phyloP scores from a whole-genome alignment of 2,329 filamentous ascomycete genomes.

The Aspergillus candidus region DNA sequence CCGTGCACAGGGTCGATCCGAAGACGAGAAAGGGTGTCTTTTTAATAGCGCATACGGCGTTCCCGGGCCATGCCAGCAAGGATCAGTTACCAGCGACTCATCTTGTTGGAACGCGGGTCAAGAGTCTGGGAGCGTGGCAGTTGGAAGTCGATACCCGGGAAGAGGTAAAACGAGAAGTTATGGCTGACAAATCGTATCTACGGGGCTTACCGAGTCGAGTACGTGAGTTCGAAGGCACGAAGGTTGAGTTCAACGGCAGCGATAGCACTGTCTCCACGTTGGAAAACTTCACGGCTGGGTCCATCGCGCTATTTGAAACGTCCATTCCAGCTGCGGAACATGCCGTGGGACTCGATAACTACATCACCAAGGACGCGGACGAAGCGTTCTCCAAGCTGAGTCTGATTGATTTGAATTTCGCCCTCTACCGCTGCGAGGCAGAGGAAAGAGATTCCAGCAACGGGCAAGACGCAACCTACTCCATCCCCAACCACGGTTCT shows the following conservation, averaged over 20 bases:
- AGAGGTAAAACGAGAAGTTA: slow-evolving; percentile 58
- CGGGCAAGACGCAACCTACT: slow-evolving; percentile 80
- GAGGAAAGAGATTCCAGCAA: slow-evolving; percentile 77
- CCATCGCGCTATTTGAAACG: slow-evolving; percentile 91
- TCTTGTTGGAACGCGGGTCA: slow-evolving; percentile 76
- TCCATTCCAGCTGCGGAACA: slow-evolving; percentile 89
- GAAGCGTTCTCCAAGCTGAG: slow-evolving; percentile 69
- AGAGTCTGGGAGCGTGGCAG: slow-evolving; percentile 83
- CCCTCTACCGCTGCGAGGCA: slow-evolving; percentile 84
- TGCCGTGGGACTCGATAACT: slow-evolving; percentile 74
- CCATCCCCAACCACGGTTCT: slow-evolving; percentile 74
- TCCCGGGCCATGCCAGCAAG: slow-evolving; percentile 81
- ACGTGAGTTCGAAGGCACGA: slow-evolving; percentile 65
- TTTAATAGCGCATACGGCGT: slow-evolving; percentile 91
- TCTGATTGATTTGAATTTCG: slow-evolving; percentile 80
- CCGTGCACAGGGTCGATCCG: slow-evolving; percentile 90
- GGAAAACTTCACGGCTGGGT: slow-evolving; percentile 82
- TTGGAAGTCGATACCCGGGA: slow-evolving; percentile 78
- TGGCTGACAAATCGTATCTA: slow-evolving; percentile 65
- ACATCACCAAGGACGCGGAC: slow-evolving; percentile 73
- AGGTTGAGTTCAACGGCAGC: slow-evolving; percentile 63
- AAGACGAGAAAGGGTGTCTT: slow-evolving; percentile 91
- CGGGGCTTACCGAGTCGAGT: slow-evolving; percentile 80
- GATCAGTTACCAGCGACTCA: slow-evolving; percentile 72
- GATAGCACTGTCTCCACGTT: slow-evolving; percentile 75